A percentile compares a stretch with the other conserved stretches of the same genome.
Evolutionary conservation across 1,139 yeast species (phyloP).

Genomic region (Nadsonia starkeyi-henricii): DNA sequence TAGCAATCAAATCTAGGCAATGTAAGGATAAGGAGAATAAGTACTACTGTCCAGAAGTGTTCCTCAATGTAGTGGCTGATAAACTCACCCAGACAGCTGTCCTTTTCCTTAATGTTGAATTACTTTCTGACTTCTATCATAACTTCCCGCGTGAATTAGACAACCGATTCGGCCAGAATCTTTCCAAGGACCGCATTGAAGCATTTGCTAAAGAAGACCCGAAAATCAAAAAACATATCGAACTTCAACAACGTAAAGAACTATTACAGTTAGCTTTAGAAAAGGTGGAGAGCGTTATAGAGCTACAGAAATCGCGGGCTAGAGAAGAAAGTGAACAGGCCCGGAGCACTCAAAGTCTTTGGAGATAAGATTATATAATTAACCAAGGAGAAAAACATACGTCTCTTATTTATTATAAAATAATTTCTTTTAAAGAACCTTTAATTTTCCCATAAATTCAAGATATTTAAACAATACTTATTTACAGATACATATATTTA

Average conservation of each 20-base stretch:
- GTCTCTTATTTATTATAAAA: too few relatives aligned
- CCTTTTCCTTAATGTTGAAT: slow-evolving; percentile 80
- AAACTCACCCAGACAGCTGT: slow-evolving; percentile 89
- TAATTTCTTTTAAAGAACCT: too few relatives aligned
- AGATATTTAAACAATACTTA: too few relatives aligned
- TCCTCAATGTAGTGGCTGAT: slow-evolving; percentile 82
- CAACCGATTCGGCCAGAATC: slow-evolving; percentile 45
- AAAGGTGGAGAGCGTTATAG: slow-evolving; percentile 80
- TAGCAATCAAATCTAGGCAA: slow-evolving; percentile 56
- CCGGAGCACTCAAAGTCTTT: not conserved
- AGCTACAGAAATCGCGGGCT: slow-evolving; percentile 37
- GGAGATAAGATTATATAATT: not conserved
- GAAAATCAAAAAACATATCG: slow-evolving; percentile 76
- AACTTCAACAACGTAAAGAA: slow-evolving; percentile 85
- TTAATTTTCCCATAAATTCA: too few relatives aligned
- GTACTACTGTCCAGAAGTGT: slow-evolving; percentile 87
- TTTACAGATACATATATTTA: slow-evolving; percentile 4
- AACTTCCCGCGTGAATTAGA: slow-evolving; percentile 93
- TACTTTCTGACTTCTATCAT: slow-evolving; percentile 86
- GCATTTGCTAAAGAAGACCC: slow-evolving; percentile 91
- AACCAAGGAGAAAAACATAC: too few relatives aligned
- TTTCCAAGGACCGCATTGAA: slow-evolving; percentile 69
- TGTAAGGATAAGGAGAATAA: slow-evolving; percentile 72
- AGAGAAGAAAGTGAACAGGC: slow-evolving; percentile 6
- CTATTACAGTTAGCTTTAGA: slow-evolving; percentile 67